These are phyloP conservation scores for Melampsora medusae DNA, from an alignment of 1,284 basidiomycete genomes.

Conservation along the genomic window DNA sequence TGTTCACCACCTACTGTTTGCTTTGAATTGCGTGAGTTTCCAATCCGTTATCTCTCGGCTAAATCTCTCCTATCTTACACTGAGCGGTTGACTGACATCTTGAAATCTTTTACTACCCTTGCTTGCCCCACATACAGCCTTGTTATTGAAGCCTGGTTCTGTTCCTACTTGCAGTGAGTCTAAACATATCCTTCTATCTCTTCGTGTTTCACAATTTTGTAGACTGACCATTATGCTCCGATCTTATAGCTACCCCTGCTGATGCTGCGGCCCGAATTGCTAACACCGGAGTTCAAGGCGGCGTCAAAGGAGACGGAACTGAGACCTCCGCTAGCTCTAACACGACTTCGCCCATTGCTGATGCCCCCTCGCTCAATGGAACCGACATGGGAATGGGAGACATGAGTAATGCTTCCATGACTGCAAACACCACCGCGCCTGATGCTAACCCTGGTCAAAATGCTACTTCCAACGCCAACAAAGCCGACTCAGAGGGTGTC, in stretches of 20 bases:
- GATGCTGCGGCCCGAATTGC: not conserved
- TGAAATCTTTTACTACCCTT: not conserved
- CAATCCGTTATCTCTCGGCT: not conserved
- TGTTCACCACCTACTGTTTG: slow-evolving; percentile 22
- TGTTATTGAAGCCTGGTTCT: slow-evolving; percentile 33
- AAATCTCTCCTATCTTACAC: not conserved
- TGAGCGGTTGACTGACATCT: not conserved
- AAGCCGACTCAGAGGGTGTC: not conserved
- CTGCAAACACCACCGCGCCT: not conserved
- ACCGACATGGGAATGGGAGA: not conserved
- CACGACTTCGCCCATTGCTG: not conserved
- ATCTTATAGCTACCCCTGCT: slow-evolving; percentile 24
- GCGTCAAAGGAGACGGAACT: too few species aligned
- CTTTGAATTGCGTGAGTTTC: slow-evolving; percentile 39
- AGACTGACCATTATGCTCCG: not conserved
- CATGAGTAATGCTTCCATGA: not conserved
- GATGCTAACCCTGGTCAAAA: not conserved
- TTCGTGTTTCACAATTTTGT: not conserved
- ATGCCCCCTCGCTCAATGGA: not conserved
- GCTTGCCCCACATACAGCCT: slow-evolving; percentile 5
- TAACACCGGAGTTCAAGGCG: not conserved
- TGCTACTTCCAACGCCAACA: not conserved
- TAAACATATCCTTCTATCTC: not conserved
- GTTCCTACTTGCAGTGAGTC: slow-evolving; percentile 32
- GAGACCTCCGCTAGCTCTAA: not conserved